These are phyloP conservation scores for Euphorbia pulcherrima DNA, from an alignment of 345 rosid genomes.

Conservation along the genomic window DNA sequence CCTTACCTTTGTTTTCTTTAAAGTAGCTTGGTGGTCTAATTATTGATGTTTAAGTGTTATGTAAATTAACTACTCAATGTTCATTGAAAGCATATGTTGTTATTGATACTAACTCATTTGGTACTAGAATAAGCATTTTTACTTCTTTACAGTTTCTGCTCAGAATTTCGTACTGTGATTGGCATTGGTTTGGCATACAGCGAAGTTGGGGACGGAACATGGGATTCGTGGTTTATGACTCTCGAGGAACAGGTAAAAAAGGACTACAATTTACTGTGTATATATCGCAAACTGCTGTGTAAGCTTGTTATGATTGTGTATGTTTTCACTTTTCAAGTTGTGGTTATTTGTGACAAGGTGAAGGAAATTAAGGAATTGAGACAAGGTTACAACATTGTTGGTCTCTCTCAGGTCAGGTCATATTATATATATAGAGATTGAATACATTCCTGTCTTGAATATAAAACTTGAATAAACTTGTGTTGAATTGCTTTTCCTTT, in stretches of 20 bases:
- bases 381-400: conserved; percentile 83
- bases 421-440: conserved; percentile 6
- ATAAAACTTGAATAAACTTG: background rate
- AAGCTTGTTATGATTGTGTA: conserved; percentile 8
- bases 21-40: background rate
- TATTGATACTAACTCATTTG: no score
- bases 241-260: conserved; percentile 62
- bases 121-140: background rate
- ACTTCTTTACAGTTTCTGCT: background rate
- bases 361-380: conserved; percentile 70
- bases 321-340: conserved; percentile 37
- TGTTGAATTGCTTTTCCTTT: background rate
- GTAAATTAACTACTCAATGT: background rate
- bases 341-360: conserved; percentile 73
- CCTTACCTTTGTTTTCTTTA: no score
- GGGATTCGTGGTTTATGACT: conserved; percentile 93
- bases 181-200: conserved; percentile 33
- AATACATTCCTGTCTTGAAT: background rate
- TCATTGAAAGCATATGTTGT: background rate
- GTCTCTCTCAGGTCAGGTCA: conserved; percentile 89
- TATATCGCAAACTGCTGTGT: background rate
- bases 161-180: background rate
- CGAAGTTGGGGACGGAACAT: conserved; percentile 76
- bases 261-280: background rate
- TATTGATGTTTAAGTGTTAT: background rate